Base-by-base conservation (phyloP, 805 yeast genomes). In the Metschnikowia dekortorum region DNA sequence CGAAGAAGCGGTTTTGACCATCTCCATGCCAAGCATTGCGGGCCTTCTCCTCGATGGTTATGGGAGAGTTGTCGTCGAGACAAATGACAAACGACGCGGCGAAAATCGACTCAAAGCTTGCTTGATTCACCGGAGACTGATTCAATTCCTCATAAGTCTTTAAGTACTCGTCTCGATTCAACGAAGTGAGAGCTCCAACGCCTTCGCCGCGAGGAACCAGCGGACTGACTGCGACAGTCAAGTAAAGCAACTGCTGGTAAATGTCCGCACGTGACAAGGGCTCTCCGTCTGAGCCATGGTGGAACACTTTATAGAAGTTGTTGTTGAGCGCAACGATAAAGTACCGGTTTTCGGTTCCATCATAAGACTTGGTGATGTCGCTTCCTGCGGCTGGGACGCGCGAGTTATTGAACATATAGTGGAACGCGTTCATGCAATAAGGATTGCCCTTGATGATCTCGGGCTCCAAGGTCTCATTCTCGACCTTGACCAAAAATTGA, bases 1-100 rank as follows among this genome's bases (percentile, higher is more conserved):
- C 98, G 67, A 80, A 92, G 75, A 79, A 92, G 61, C 99, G 79
- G 76, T 94, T 92, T 60, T 75, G 70, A 49, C 97, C 97, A 69
- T 89, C 81, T n/a, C 98, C 97, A 71, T 89, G 96, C 98, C 98
- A 92, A 64, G 83, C 80, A 67, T 81, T 84, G 64, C 82, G 82
- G 3, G 96, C 84, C 62, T 89, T 85, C 65, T 89, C 95, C 64
- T 85, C 92, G 53, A 85, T 76, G 30, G 96, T 84, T 46, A 82
- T 75, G 13, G 97, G 97, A 10, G 67, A 70, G 59, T 86, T 83
- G 33, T 65, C 64, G 63, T 92, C 99, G 48, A 92, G 78, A 61
- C 94, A 83, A 46, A 92, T 66, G 6, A 91, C 80, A 65, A 90
- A 92, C 0, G 96, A 82, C 2, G 96, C 77, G 50, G 85, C 82